phyloP scores from a whole-genome alignment of 1,284 basidiomycete species.

The Trametes pubescens region DNA sequence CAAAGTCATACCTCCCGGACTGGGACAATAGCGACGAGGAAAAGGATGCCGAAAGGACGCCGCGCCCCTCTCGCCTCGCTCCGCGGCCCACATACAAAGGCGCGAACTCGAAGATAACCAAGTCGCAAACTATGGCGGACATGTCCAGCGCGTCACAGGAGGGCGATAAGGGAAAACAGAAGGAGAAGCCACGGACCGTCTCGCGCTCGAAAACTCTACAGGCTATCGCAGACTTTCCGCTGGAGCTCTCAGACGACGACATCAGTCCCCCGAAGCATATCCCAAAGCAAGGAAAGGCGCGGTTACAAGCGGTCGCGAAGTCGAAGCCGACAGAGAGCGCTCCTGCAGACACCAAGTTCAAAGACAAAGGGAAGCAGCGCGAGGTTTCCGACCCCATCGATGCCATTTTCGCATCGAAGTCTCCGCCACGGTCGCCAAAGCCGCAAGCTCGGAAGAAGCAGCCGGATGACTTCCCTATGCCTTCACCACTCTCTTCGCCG shows the following conservation, averaged over 20 bases:
- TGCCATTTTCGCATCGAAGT: neutral
- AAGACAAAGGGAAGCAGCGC: constrained; percentile 1
- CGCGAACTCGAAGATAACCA: constrained; percentile 10
- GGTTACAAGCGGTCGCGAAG: neutral
- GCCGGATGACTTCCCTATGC: constrained; percentile 19
- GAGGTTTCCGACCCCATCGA: constrained; percentile 10
- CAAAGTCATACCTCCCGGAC: constrained; percentile 5
- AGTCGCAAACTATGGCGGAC: constrained; percentile 25
- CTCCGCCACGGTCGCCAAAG: neutral
- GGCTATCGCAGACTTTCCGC: constrained; percentile 11
- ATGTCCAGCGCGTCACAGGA: constrained; percentile 17
- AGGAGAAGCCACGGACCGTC: constrained; percentile 14
- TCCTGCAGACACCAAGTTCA: neutral
- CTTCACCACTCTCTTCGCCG: constrained; percentile 31
- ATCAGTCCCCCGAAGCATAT: neutral
- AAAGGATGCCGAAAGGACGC: constrained; percentile 26
- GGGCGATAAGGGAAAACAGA: constrained; percentile 5
- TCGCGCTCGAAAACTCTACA: constrained; percentile 24
- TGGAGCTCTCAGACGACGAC: neutral
- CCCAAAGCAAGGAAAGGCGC: neutral
- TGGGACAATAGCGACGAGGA: constrained; percentile 21
- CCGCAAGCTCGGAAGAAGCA: neutral
- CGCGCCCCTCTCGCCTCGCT: constrained; percentile 25
- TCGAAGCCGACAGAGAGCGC: neutral
- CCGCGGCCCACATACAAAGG: constrained; percentile 31